Percentiles rank a stretch among this genome's conserved stretches.
Conservation (phyloP, 169 alveolate genomes). For the Theileria equi region DNA sequence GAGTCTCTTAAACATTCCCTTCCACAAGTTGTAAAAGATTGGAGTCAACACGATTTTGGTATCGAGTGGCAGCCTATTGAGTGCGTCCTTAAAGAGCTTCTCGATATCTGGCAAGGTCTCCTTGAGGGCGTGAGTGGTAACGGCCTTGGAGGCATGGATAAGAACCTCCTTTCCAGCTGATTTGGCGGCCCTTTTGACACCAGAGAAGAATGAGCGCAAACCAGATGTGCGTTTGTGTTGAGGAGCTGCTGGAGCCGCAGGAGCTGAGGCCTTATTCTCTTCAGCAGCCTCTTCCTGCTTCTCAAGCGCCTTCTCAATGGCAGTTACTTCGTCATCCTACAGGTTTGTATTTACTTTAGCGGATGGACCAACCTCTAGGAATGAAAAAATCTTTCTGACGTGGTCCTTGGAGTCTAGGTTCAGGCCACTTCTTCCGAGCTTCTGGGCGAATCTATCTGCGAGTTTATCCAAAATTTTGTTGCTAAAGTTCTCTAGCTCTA, state of each 20-base stretch:
- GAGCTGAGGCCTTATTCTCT: neutral
- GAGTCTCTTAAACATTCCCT: slow-evolving; percentile 26
- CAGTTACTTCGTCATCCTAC: too few relatives aligned
- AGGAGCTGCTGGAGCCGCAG: neutral
- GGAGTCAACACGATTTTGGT: slow-evolving; percentile 53
- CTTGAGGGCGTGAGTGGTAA: slow-evolving; percentile 15
- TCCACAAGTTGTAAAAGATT: slow-evolving; percentile 51
- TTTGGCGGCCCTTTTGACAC: slow-evolving; percentile 12
- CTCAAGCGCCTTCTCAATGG: slow-evolving; percentile 1
- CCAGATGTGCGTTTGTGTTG: too few relatives aligned
- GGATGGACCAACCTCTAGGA: too few relatives aligned
- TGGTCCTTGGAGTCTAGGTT: slow-evolving; percentile 23
- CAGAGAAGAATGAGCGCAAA: neutral
- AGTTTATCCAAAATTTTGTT: slow-evolving; percentile 41
- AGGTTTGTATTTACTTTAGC: too few relatives aligned
- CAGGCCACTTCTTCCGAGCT: slow-evolving; percentile 33
- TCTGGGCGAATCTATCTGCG: slow-evolving; percentile 22
- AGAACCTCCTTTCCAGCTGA: slow-evolving; percentile 13
- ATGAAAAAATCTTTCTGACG: slow-evolving; percentile 10
- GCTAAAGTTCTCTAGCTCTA: slow-evolving; percentile 26
- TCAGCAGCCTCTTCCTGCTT: neutral
- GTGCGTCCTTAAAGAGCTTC: slow-evolving; percentile 41
- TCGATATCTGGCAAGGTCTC: slow-evolving; percentile 47
- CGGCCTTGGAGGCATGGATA: slow-evolving; percentile 24
- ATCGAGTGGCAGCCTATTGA: slow-evolving; percentile 34